Evolutionary conservation across 345 rosid species (phyloP).

Genomic region (Eucalyptus erythrocorys): DNA sequence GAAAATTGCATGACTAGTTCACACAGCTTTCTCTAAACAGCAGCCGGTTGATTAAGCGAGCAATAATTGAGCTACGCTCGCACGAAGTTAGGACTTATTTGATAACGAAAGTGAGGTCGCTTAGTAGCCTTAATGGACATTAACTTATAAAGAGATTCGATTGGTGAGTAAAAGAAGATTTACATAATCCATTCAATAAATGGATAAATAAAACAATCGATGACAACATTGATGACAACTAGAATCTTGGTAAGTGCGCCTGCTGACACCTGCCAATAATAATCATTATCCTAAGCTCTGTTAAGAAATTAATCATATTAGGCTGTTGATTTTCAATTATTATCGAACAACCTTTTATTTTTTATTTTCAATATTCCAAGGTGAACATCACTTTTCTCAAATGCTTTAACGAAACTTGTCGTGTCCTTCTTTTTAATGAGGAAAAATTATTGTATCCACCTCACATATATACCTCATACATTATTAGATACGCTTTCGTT

Average conservation of each 20-base stretch:
- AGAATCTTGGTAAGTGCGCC: not conserved
- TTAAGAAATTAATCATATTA: not conserved
- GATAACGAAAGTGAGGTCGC: not conserved
- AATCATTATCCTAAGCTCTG: not conserved
- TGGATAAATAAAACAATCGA: not conserved
- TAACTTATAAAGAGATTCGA: not conserved
- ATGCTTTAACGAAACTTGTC: not conserved
- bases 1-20: not conserved
- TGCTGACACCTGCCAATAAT: not conserved
- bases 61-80: not conserved
- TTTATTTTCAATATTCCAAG: not conserved
- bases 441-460: not conserved
- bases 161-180: not conserved
- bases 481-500: not conserved
- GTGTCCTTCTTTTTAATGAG: not conserved
- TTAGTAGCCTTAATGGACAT: not conserved
- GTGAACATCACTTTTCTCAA: not conserved
- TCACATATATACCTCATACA: not conserved
- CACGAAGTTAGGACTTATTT: not conserved
- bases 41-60: not conserved
- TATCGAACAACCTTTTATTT: not conserved
- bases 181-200: not conserved
- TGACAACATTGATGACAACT: not conserved
- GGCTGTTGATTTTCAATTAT: not conserved
- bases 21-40: not conserved